Evolutionary conservation across 73 alveolate species (phyloP).

Genomic region (Diophrys appendiculata): DNA sequence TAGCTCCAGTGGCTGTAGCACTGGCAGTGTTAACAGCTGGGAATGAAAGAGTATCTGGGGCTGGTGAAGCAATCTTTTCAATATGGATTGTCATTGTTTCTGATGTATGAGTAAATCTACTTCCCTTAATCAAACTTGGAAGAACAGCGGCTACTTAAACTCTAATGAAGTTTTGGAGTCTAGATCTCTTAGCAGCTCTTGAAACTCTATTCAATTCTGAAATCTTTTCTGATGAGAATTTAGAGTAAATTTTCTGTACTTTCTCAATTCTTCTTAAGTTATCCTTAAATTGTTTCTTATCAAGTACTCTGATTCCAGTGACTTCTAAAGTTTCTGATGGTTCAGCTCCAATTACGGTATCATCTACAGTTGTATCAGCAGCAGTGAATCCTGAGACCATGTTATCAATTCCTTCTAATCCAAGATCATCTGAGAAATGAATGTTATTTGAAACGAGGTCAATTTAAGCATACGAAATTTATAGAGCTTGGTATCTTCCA

Average conservation of each 20-base stretch:
- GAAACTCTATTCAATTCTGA: background rate
- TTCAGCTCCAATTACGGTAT: too few relatives aligned
- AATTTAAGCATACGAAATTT: background rate
- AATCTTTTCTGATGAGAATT: background rate
- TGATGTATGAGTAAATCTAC: background rate
- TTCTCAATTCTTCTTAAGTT: background rate
- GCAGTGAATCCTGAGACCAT: background rate
- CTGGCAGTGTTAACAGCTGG: background rate
- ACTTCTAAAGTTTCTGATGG: background rate
- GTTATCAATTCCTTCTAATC: background rate
- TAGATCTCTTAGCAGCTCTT: too few relatives aligned
- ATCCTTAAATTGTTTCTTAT: too few relatives aligned
- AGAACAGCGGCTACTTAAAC: background rate
- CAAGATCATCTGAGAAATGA: background rate
- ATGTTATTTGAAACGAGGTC: background rate
- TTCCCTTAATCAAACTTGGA: background rate
- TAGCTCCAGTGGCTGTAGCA: background rate
- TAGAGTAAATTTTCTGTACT: too few relatives aligned
- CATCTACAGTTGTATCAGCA: background rate
- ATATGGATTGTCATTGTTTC: background rate
- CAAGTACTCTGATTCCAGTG: too few relatives aligned
- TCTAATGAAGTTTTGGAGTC: background rate
- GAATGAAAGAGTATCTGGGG: background rate
- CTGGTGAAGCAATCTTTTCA: background rate
- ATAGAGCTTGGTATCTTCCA: too few relatives aligned